A percentile compares a stretch with the other conserved stretches of the same genome.
phyloP scores from a whole-genome alignment of 2,329 filamentous ascomycete genomes.

The Colletotrichum navitas region DNA sequence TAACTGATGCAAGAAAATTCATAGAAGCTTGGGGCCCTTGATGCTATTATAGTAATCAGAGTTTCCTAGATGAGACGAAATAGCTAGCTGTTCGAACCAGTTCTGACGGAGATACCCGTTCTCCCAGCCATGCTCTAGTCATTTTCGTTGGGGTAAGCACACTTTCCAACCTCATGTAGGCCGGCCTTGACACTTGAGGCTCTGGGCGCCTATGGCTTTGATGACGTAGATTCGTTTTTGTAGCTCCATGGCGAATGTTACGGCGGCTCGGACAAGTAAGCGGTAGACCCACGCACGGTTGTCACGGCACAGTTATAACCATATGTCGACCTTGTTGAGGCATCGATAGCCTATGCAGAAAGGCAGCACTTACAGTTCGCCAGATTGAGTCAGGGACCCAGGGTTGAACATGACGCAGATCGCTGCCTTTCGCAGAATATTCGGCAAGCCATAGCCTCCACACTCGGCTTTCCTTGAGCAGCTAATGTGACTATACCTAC shows the following conservation, averaged over 20 bases:
- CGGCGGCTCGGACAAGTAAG: slow-evolving; percentile 8
- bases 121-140: neutral
- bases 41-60: slow-evolving; percentile 19
- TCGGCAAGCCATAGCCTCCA: neutral
- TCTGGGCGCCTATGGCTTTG: neutral
- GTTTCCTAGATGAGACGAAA: neutral
- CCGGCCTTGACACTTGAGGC: neutral
- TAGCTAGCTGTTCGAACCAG: neutral
- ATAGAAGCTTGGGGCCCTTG: neutral
- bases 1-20: neutral
- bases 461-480: neutral
- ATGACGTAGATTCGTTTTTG: slow-evolving; percentile 25
- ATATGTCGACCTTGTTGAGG: neutral
- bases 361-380: slow-evolving; percentile 2
- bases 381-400: neutral
- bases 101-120: neutral
- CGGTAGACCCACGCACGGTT: slow-evolving; percentile 23
- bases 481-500: neutral
- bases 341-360: neutral
- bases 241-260: neutral
- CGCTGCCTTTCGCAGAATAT: neutral
- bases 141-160: neutral
- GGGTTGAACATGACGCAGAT: neutral
- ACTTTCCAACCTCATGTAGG: neutral
- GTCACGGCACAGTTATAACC: slow-evolving; percentile 14